Evolutionary conservation across 768 basidiomycete genomes (phyloP).

Genomic region (Mycena galericulata): DNA sequence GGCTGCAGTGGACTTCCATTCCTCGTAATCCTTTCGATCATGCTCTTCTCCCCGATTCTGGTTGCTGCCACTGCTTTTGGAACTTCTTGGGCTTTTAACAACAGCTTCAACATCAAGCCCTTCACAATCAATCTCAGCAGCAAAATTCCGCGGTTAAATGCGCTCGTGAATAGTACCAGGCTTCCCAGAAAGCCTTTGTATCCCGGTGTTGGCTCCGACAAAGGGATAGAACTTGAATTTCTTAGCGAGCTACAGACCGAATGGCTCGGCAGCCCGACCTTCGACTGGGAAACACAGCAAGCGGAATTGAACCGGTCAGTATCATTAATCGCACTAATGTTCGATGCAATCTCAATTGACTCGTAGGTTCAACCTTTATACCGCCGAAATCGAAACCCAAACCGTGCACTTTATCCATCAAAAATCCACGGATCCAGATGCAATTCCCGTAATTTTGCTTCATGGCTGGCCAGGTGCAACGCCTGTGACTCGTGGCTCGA

Average conservation of each 20-base stretch:
- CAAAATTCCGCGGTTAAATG: background rate
- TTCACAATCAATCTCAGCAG: slow-evolving; percentile 5
- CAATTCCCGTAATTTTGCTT: slow-evolving; percentile 16
- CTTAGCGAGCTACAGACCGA: background rate
- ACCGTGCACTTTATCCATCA: slow-evolving; percentile 10
- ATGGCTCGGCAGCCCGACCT: background rate
- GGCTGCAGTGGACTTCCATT: too few species aligned
- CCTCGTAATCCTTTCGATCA: too few species aligned
- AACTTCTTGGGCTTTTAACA: too few species aligned
- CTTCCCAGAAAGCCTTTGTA: slow-evolving; percentile 7
- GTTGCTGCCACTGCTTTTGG: too few species aligned
- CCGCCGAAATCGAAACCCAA: slow-evolving; percentile 29
- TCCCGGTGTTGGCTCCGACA: background rate
- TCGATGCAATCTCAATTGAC: too few species aligned
- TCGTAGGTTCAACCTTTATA: slow-evolving; percentile 20
- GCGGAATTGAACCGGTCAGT: slow-evolving; percentile 10
- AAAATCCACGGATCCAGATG: slow-evolving; percentile 3
- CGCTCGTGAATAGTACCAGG: background rate
- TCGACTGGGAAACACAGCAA: slow-evolving; percentile 1
- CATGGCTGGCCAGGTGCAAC: slow-evolving; percentile 28
- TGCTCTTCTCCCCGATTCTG: too few species aligned
- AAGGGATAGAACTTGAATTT: slow-evolving; percentile 3
- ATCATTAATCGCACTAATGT: too few species aligned
- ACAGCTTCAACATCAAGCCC: slow-evolving; percentile 4
- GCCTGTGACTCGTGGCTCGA: background rate